phyloP scores from a whole-genome alignment of 495 filamentous ascomycete species.

The Penicillium waksmanii region DNA sequence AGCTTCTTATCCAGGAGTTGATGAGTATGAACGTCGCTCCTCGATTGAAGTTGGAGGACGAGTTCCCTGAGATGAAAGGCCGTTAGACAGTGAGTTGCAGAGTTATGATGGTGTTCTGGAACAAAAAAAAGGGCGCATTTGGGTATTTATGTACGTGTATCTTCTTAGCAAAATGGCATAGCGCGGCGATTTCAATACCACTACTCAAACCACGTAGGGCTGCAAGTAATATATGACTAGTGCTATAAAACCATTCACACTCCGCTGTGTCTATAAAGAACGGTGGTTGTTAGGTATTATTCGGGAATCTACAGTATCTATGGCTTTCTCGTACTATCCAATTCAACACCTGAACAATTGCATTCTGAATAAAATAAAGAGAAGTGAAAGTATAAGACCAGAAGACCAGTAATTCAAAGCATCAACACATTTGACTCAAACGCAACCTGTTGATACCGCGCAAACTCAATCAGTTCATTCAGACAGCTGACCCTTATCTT shows the following conservation, averaged over 20 bases:
- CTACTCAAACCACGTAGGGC: neutral
- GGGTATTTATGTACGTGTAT: conserved; percentile 21
- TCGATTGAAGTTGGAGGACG: conserved; percentile 81
- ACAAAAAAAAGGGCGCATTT: conserved; percentile 13
- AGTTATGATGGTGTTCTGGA: conserved; percentile 21
- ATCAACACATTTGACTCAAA: conserved; percentile 37
- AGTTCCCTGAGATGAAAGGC: conserved; percentile 70
- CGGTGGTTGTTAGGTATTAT: too few species aligned
- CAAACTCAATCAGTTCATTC: conserved; percentile 36
- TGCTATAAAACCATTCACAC: neutral
- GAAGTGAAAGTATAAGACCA: conserved; percentile 4
- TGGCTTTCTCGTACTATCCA: too few species aligned
- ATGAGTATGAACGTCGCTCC: conserved; percentile 97
- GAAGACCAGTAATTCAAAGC: conserved; percentile 14
- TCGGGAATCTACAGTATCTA: too few species aligned
- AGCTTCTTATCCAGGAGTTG: conserved; percentile 94
- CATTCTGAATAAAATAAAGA: conserved; percentile 6
- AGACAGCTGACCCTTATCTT: conserved; percentile 27
- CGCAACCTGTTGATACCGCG: conserved; percentile 38
- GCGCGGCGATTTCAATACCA: conserved; percentile 32
- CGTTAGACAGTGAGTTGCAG: conserved; percentile 24
- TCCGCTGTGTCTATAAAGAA: too few species aligned
- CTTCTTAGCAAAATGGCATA: conserved; percentile 34
- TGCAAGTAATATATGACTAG: neutral
- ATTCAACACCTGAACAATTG: neutral